Base-by-base conservation (phyloP, 2,329 filamentous ascomycete genomes). In the Helicocarpus griseus region DNA sequence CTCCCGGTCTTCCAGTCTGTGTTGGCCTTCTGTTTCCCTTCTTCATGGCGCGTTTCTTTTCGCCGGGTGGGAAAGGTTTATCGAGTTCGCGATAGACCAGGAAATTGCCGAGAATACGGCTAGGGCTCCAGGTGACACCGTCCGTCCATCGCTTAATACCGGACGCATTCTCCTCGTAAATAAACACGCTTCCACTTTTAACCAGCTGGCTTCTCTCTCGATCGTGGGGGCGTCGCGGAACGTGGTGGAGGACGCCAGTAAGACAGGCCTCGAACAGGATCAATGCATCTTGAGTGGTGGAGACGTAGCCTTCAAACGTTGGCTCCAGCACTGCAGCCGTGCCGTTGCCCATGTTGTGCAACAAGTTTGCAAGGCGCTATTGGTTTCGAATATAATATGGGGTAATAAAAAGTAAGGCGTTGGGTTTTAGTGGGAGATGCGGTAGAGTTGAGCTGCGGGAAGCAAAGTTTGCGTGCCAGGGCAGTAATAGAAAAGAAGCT, bases 141-240 rank as follows among this genome's bases (percentile, higher is more conserved):
- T 96, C 90, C 0, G 89, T 95, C 90, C 90, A 96, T 51, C 90
- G 79, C 72, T 94, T 94, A 71, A 95, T 95, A 4, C 89, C 89
- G 0, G 89, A 94, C 0, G 87, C 84, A 55, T 88, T 85, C 66
- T 95, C 89, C 63, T 95, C 89, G 67, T 95, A 96, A 58, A 95
- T 87, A 69, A 95, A 93, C 44, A 95, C 80, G 58, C 86, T 85
- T 33, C 90, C 90, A 59, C 88, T 94, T 58, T 80, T 80, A 63
- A 95, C 93, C 48, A 95, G 79, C 19, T 81, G 77, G 22, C 77
- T 75, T 48, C 89, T 79, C 69, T 95, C 90, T 48, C 88, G 79
- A 61, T 95, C 90, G 65, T 95, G 88, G 1, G 90, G 90, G 49
- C 90, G 79, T 47, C 90, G 84, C 17, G 87, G 82, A 19, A 93